phyloP scores from a whole-genome alignment of 345 rosid species.

The Diplotaxis tenuifolia region DNA sequence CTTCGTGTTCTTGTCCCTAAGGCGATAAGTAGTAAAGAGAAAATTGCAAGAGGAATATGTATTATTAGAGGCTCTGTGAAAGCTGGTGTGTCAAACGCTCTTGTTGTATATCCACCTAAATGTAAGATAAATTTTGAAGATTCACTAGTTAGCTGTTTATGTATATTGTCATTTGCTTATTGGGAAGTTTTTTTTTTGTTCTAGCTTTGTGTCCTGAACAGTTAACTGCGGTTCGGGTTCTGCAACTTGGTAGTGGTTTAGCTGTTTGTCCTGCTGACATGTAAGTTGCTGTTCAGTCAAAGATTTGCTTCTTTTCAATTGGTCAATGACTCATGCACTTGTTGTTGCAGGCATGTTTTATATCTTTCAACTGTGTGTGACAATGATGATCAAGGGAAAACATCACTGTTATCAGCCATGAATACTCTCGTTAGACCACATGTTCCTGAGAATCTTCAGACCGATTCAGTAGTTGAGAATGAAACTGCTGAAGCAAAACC shows the following conservation, averaged over 20 bases:
- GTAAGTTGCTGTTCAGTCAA: constrained; percentile 47
- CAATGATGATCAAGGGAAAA: constrained; percentile 61
- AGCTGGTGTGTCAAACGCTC: constrained; percentile 50
- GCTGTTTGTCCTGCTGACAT: constrained; percentile 74
- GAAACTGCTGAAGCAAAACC: constrained; percentile 49
- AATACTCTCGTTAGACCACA: constrained; percentile 40
- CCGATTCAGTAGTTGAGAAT: constrained; percentile 37
- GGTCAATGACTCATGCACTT: constrained; percentile 7
- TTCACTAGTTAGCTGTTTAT: constrained; percentile 6
- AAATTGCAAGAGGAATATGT: constrained; percentile 85
- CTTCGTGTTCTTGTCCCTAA: constrained; percentile 31
- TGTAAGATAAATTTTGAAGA: constrained; percentile 49
- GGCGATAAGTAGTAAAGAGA: constrained; percentile 39
- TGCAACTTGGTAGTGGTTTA: constrained; percentile 73
- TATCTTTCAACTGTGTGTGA: constrained; percentile 75
- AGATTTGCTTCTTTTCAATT: constrained; percentile 4
- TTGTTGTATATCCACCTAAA: constrained; percentile 80
- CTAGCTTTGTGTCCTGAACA: constrained; percentile 76
- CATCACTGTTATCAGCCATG: constrained; percentile 51
- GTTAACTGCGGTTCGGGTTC: constrained; percentile 60
- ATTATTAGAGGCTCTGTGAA: constrained; percentile 66
- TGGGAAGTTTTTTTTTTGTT: not conserved
- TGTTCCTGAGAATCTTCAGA: constrained; percentile 39
- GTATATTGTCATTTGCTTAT: not conserved
- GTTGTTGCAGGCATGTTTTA: constrained; percentile 68